Evolutionary conservation across 371 early-diverging fungal genomes (phyloP).

Genomic region (Circinella umbellata): DNA sequence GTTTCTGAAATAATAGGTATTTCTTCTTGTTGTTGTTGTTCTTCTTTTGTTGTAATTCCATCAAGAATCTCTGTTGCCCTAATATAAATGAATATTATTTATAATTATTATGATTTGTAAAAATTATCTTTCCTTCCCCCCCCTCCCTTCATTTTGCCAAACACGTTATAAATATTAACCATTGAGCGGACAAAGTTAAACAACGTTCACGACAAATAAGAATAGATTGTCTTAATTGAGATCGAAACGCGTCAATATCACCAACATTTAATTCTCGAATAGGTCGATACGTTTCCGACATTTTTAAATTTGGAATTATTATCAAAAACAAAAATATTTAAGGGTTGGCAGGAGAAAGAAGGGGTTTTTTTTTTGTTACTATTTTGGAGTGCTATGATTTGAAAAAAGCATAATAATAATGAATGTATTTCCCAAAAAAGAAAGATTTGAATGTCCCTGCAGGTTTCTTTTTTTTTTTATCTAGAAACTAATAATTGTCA

Average conservation of each 20-base stretch:
- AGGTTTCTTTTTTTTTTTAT: too few species aligned
- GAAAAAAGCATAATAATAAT: too few species aligned
- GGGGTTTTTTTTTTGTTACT: too few species aligned
- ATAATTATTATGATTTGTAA: too few species aligned
- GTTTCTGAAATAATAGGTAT: slow-evolving; percentile 2
- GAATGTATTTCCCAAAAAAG: too few species aligned
- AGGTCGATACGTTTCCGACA: background rate
- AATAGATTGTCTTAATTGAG: slow-evolving; percentile 51
- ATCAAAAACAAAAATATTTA: too few species aligned
- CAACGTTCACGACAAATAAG: slow-evolving; percentile 73
- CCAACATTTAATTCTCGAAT: background rate
- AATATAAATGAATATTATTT: background rate
- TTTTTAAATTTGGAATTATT: background rate
- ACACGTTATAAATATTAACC: slow-evolving; percentile 41
- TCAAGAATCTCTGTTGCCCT: slow-evolving; percentile 78
- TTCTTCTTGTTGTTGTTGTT: background rate
- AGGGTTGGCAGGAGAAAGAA: too few species aligned
- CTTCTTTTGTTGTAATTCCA: slow-evolving; percentile 42
- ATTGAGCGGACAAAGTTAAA: slow-evolving; percentile 69
- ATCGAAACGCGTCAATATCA: slow-evolving; percentile 26
- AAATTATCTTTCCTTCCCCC: too few species aligned
- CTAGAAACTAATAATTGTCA: too few species aligned
- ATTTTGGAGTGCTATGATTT: too few species aligned
- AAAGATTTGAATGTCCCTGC: too few species aligned
- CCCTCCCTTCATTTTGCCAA: background rate